A percentile compares a stretch with the other conserved stretches of the same genome.
Conservation (phyloP, 2,329 filamentous ascomycete species). For the Ambrosiella xylebori region DNA sequence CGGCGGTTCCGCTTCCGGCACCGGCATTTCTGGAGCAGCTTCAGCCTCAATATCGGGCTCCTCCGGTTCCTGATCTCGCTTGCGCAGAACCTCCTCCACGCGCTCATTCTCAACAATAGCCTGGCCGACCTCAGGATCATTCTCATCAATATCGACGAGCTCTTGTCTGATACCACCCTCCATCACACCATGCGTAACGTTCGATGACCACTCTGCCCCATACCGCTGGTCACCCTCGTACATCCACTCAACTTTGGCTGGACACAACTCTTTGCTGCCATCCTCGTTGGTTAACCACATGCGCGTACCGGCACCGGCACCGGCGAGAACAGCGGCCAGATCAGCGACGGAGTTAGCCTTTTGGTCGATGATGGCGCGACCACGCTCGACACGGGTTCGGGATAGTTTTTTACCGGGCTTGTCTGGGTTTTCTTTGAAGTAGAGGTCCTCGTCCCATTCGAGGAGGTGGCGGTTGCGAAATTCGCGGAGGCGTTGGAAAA, state of each 20-base stretch:
- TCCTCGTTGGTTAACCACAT: conserved; percentile 19
- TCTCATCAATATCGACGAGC: background rate
- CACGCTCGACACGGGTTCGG: conserved; percentile 28
- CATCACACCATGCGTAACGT: conserved; percentile 32
- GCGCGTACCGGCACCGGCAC: conserved; percentile 33
- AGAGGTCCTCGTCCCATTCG: conserved; percentile 35
- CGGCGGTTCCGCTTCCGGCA: conserved; percentile 3
- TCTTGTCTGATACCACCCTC: conserved; percentile 15
- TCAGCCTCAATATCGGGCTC: conserved; percentile 8
- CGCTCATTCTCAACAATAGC: conserved; percentile 10
- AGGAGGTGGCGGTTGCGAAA: conserved; percentile 46
- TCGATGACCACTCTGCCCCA: conserved; percentile 32
- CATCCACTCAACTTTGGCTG: conserved; percentile 34
- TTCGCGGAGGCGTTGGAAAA: conserved; percentile 48
- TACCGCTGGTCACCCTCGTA: conserved; percentile 30
- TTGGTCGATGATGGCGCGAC: conserved; percentile 38
- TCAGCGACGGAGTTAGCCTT: conserved; percentile 46
- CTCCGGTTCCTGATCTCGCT: background rate
- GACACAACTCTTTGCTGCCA: conserved; percentile 19
- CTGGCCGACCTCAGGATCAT: background rate
- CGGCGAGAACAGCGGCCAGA: conserved; percentile 39
- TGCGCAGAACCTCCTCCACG: conserved; percentile 15
- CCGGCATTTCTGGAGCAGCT: conserved; percentile 5
- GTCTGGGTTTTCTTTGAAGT: conserved; percentile 22
- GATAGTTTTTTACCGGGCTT: conserved; percentile 21